Evolutionary conservation across 805 yeast species (phyloP).

Genomic region (Priceomyces castillae): DNA sequence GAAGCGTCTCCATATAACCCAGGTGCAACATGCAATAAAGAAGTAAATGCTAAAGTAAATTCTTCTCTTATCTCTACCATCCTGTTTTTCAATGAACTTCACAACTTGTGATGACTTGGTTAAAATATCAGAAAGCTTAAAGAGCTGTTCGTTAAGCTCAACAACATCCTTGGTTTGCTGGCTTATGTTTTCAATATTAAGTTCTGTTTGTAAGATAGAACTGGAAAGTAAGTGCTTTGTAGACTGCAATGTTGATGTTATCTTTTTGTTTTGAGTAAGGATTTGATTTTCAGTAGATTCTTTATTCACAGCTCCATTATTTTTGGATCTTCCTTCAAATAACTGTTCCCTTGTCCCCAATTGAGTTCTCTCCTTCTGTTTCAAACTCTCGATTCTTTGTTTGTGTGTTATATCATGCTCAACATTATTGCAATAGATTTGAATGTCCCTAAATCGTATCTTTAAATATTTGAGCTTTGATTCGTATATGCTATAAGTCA

Average conservation of each 20-base stretch:
- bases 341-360: constrained; percentile 16
- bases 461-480: constrained; percentile 21
- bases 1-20: constrained; percentile 52
- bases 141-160: constrained; percentile 39
- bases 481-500: constrained; percentile 17
- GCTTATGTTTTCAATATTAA: constrained; percentile 47
- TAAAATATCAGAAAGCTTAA: constrained; percentile 29
- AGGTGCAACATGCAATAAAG: constrained; percentile 42
- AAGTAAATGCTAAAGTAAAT: constrained; percentile 49
- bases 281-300: constrained; percentile 39
- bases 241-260: constrained; percentile 46
- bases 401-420: constrained; percentile 29
- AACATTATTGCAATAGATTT: constrained; percentile 23
- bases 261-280: constrained; percentile 43
- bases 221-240: constrained; percentile 49
- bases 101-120: constrained; percentile 45
- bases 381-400: constrained; percentile 28
- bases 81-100: constrained; percentile 50
- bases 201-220: constrained; percentile 50
- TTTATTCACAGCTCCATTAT: constrained; percentile 14
- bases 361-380: constrained; percentile 3
- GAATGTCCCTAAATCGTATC: constrained; percentile 26
- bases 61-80: constrained; percentile 45
- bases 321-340: constrained; percentile 20
- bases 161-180: constrained; percentile 44